These are phyloP conservation scores for Aspergillus terreus DNA, from an alignment of 2,329 filamentous ascomycete genomes.

Conservation along the genomic window DNA sequence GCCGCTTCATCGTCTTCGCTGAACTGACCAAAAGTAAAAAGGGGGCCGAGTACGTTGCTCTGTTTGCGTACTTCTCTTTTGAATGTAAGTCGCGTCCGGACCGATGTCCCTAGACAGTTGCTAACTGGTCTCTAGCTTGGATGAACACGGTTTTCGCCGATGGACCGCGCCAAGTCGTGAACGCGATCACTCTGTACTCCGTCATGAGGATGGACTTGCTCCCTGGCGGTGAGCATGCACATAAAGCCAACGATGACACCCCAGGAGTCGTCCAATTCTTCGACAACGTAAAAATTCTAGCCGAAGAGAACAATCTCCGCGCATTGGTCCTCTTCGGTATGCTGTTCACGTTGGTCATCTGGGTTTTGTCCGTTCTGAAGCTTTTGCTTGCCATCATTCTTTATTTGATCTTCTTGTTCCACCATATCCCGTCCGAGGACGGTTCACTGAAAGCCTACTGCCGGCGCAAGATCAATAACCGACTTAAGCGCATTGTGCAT, in stretches of 20 bases:
- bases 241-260: constrained; percentile 55
- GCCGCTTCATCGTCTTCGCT: constrained; percentile 86
- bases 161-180: constrained; percentile 86
- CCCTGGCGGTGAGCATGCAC: constrained; percentile 47
- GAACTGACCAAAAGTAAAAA: constrained; percentile 89
- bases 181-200: constrained; percentile 81
- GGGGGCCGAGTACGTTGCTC: constrained; percentile 81
- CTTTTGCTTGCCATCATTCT: constrained; percentile 72
- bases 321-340: constrained; percentile 83
- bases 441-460: constrained; percentile 82
- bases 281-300: constrained; percentile 71
- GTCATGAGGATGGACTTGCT: constrained; percentile 74
- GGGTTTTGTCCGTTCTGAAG: constrained; percentile 73
- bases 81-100: constrained; percentile 44
- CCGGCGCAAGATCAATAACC: constrained; percentile 82
- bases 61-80: constrained; percentile 86
- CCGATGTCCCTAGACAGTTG: constrained; percentile 7
- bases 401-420: constrained; percentile 86
- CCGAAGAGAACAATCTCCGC: constrained; percentile 70
- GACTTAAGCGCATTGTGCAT: constrained; percentile 78
- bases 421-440: constrained; percentile 80
- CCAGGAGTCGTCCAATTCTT: constrained; percentile 71
- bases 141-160: constrained; percentile 86
- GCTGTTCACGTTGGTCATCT: constrained; percentile 86
- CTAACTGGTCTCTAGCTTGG: constrained; percentile 58